Evolutionary conservation across 2,329 filamentous ascomycete genomes (phyloP).

Genomic region (Coniochaeta pulveracea): DNA sequence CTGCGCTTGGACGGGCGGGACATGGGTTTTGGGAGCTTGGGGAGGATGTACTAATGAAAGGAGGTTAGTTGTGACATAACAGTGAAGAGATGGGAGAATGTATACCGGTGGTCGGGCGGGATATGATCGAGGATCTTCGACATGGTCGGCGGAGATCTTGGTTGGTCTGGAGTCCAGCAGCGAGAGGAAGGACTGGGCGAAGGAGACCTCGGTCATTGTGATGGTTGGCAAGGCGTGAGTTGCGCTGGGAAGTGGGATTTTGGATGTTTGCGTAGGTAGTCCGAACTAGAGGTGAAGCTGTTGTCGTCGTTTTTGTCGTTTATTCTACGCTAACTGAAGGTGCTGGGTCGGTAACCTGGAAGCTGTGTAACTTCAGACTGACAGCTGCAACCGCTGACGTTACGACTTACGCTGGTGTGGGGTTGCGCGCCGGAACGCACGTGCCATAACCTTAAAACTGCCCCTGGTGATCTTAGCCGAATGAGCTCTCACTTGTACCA

Average conservation of each 20-base stretch:
- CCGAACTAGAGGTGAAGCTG: background rate
- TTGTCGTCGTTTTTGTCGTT: background rate
- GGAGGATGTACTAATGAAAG: conserved; percentile 53
- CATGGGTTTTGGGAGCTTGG: conserved; percentile 51
- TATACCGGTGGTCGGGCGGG: conserved; percentile 67
- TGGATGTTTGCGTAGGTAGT: background rate
- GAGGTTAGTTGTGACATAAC: conserved; percentile 1
- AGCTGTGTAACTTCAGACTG: too few species aligned
- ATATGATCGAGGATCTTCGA: conserved; percentile 73
- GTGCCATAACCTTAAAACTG: too few species aligned
- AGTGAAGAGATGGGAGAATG: conserved; percentile 8
- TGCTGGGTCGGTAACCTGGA: conserved; percentile 2
- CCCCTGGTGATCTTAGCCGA: too few species aligned
- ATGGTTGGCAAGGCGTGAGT: too few species aligned
- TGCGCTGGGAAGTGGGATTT: too few species aligned
- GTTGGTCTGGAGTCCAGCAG: conserved; percentile 66
- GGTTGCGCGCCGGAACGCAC: too few species aligned
- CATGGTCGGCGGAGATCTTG: conserved; percentile 81
- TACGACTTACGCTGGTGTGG: too few species aligned
- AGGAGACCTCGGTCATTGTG: conserved; percentile 71
- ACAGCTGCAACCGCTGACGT: too few species aligned
- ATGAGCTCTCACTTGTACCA: too few species aligned
- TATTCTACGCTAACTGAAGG: too few species aligned
- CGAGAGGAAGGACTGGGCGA: conserved; percentile 74
- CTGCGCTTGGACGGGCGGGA: conserved; percentile 41